Conservation (phyloP, 2,329 filamentous ascomycete genomes). For the Byssochlamys sp. region DNA sequence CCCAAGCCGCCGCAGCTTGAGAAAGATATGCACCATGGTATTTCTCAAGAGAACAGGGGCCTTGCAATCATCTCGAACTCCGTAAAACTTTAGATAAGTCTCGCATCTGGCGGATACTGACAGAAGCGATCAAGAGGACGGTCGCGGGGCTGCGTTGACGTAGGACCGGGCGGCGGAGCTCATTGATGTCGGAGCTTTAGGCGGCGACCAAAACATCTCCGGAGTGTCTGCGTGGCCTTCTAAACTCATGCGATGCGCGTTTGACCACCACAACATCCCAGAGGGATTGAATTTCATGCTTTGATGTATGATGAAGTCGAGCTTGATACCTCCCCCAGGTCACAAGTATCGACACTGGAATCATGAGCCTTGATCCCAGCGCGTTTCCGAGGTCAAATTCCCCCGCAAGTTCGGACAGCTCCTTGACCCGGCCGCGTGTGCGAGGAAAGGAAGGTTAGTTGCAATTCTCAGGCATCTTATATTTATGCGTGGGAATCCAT, state of each 20-base stretch:
- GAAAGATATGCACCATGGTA: not conserved
- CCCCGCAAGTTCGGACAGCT: conserved; percentile 75
- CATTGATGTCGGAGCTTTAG: conserved; percentile 4
- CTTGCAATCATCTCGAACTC: not conserved
- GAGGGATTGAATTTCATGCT: conserved; percentile 13
- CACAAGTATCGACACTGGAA: conserved; percentile 22
- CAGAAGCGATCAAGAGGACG: conserved; percentile 5
- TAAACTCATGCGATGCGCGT: conserved; percentile 11
- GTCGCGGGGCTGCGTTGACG: conserved; percentile 7
- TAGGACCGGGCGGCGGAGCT: conserved; percentile 1
- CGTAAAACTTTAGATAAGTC: not conserved
- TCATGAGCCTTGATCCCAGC: conserved; percentile 35
- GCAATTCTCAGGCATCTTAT: not conserved
- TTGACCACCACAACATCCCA: conserved; percentile 1
- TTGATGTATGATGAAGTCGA: conserved; percentile 27
- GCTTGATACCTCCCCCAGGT: conserved; percentile 11
- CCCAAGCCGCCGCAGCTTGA: not conserved
- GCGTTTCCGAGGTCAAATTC: conserved; percentile 44
- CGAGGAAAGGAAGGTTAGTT: conserved; percentile 65
- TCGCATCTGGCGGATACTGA: not conserved
- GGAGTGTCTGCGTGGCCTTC: conserved; percentile 15
- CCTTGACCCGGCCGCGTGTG: conserved; percentile 68
- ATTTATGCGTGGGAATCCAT: not conserved
- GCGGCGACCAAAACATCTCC: conserved; percentile 7
- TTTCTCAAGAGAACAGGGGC: not conserved